phyloP scores from a whole-genome alignment of 2,329 filamentous ascomycete species.

The Alternaria consortialis region DNA sequence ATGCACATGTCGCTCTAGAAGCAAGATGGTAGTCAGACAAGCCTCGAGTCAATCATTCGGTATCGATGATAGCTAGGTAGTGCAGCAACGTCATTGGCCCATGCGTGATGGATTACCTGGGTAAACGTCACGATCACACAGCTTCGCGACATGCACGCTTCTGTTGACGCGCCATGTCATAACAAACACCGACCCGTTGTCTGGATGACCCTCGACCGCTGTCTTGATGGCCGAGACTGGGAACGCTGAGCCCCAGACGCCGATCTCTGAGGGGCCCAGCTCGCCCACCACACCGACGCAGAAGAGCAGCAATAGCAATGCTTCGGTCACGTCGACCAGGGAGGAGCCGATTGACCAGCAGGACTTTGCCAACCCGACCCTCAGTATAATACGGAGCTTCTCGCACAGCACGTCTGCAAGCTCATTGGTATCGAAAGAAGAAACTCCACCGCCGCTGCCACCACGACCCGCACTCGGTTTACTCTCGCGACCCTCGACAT shows the following conservation, averaged over 20 bases:
- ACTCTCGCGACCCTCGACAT: slow-evolving; percentile 50
- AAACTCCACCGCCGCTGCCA: slow-evolving; percentile 65
- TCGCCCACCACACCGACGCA: slow-evolving; percentile 48
- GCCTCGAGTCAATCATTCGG: background rate
- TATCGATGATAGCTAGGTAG: background rate
- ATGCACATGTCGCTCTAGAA: background rate
- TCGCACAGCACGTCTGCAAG: slow-evolving; percentile 39
- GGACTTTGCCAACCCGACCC: slow-evolving; percentile 47
- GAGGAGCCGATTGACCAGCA: slow-evolving; percentile 36
- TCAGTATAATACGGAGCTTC: slow-evolving; percentile 41
- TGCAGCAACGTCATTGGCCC: slow-evolving; percentile 21
- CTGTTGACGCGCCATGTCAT: slow-evolving; percentile 13
- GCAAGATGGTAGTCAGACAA: background rate
- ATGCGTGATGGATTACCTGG: slow-evolving; percentile 16
- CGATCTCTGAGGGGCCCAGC: slow-evolving; percentile 23
- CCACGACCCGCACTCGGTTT: slow-evolving; percentile 57
- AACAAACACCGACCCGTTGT: slow-evolving; percentile 12
- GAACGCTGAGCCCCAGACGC: slow-evolving; percentile 34
- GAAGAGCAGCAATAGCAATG: slow-evolving; percentile 45
- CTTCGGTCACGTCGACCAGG: slow-evolving; percentile 21
- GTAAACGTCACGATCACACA: slow-evolving; percentile 16
- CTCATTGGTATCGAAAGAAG: slow-evolving; percentile 51
- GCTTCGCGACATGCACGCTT: slow-evolving; percentile 7
- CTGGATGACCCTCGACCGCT: slow-evolving; percentile 30
- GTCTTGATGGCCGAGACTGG: slow-evolving; percentile 42